A percentile compares a stretch with the other conserved stretches of the same genome.
Evolutionary conservation across 805 yeast species (phyloP).

Genomic region (Lipomyces orientalis): DNA sequence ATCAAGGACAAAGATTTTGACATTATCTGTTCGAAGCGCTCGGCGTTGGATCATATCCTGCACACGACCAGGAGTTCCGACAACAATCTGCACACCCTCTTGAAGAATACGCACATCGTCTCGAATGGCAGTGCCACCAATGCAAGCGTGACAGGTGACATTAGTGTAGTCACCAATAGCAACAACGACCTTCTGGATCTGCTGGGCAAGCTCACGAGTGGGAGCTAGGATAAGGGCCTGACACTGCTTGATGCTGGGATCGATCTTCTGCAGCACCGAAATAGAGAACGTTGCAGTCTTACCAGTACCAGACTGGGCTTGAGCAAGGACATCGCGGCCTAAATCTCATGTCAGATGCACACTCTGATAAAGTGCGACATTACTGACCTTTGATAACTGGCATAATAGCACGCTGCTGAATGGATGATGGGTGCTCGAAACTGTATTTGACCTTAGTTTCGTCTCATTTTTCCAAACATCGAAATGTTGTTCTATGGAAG

Average conservation of each 20-base stretch:
- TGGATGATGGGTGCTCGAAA: slow-evolving; percentile 95
- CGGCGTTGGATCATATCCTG: slow-evolving; percentile 88
- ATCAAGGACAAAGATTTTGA: slow-evolving; percentile 88
- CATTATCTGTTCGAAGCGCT: slow-evolving; percentile 69
- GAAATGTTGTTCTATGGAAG: background rate
- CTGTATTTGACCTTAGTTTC: slow-evolving; percentile 57
- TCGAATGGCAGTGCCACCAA: slow-evolving; percentile 87
- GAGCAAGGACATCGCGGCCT: slow-evolving; percentile 88
- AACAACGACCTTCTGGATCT: slow-evolving; percentile 85
- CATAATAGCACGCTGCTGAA: slow-evolving; percentile 95
- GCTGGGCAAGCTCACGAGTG: slow-evolving; percentile 94
- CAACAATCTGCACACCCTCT: slow-evolving; percentile 86
- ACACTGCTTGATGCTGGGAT: slow-evolving; percentile 69
- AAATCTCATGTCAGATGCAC: background rate
- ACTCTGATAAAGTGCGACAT: background rate
- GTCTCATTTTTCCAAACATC: background rate
- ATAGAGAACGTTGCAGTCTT: slow-evolving; percentile 98
- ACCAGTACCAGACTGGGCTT: slow-evolving; percentile 99
- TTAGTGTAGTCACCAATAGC: slow-evolving; percentile 89
- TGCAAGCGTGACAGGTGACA: slow-evolving; percentile 85
- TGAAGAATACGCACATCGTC: slow-evolving; percentile 77
- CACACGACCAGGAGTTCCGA: slow-evolving; percentile 98
- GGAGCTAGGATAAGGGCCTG: slow-evolving; percentile 94
- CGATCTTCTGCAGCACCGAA: slow-evolving; percentile 87
- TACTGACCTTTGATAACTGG: slow-evolving; percentile 81